Conservation (phyloP, 306 rosid species). For the Vigna trinervia region DNA sequence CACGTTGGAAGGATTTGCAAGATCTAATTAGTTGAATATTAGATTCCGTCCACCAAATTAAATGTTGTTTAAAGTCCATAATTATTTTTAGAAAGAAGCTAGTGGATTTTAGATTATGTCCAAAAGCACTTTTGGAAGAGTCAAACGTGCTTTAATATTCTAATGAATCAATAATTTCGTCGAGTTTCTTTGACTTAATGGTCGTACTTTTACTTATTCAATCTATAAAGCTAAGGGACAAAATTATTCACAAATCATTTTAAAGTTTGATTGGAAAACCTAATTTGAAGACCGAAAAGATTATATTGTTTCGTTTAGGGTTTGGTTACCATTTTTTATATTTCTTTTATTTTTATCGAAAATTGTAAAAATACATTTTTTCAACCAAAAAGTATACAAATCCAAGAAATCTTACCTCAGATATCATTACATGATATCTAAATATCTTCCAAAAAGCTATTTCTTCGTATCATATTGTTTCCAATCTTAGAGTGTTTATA, state of each 20-base stretch:
- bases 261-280: constrained; percentile 8
- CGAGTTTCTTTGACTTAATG: constrained; percentile 24
- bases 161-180: constrained; percentile 21
- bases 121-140: constrained; percentile 13
- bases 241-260: not conserved
- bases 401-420: no score
- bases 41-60: not conserved
- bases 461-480: no score
- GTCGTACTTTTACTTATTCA: not conserved
- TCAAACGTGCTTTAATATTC: constrained; percentile 28
- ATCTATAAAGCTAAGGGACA: not conserved
- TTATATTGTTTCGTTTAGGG: not conserved
- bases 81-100: not conserved
- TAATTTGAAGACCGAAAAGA: no score
- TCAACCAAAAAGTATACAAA: no score
- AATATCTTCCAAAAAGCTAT: no score
- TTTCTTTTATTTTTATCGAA: no score
- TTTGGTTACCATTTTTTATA: no score
- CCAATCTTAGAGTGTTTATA: no score
- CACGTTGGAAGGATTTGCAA: not conserved
- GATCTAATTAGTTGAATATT: constrained; percentile 1
- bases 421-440: no score
- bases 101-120: constrained; percentile 14
- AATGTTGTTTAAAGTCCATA: constrained; percentile 15
- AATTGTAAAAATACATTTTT: no score